These are phyloP conservation scores for Candida sp. DNA, from an alignment of 1,139 yeast genomes.

Conservation along the genomic window DNA sequence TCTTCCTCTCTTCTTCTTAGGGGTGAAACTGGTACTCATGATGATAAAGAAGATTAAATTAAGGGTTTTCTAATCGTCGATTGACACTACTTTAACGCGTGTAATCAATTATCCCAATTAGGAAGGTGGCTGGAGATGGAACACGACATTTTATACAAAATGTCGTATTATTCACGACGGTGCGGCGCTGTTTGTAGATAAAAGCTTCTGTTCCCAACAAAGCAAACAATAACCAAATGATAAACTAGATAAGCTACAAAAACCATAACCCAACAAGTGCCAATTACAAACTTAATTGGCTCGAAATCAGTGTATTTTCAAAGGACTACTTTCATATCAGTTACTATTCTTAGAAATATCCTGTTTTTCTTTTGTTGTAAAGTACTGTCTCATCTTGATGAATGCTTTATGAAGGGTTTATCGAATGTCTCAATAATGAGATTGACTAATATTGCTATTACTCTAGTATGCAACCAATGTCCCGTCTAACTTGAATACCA, in stretches of 20 bases:
- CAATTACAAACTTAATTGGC: too few species aligned
- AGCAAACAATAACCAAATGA: too few species aligned
- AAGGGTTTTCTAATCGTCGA: not conserved
- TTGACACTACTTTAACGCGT: conserved; percentile 1
- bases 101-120: conserved; percentile 1
- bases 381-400: not conserved
- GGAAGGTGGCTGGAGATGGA: not conserved
- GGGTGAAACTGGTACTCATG: conserved; percentile 1
- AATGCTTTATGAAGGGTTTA: not conserved
- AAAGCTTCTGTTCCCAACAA: too few species aligned
- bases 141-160: not conserved
- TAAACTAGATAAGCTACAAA: too few species aligned
- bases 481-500: too few species aligned
- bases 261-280: too few species aligned
- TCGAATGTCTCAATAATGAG: not conserved
- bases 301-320: too few species aligned
- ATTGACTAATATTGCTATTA: too few species aligned
- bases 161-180: not conserved
- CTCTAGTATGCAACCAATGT: too few species aligned
- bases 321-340: too few species aligned
- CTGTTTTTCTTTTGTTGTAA: not conserved
- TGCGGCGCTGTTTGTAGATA: not conserved
- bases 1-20: conserved; percentile 42
- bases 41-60: not conserved
- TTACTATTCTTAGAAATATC: too few species aligned